Conservation (phyloP, 169 alveolate genomes). For the Plasmodium gaboni region DNA sequence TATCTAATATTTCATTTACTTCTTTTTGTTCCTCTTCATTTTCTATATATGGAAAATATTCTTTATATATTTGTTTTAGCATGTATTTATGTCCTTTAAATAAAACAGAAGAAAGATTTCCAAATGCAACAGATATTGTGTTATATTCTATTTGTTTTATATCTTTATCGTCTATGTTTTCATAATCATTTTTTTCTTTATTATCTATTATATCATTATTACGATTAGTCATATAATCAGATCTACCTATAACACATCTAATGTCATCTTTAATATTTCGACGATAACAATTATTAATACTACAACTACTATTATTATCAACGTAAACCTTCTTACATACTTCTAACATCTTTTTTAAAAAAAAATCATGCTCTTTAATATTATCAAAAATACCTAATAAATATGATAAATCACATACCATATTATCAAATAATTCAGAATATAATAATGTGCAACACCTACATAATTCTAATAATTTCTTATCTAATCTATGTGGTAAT, state of each 20-base stretch:
- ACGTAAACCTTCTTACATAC: conserved; percentile 45
- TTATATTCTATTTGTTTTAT: conserved; percentile 69
- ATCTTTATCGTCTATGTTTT: background rate
- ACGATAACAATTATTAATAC: conserved; percentile 2
- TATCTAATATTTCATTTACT: conserved; percentile 22
- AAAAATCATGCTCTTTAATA: conserved; percentile 24
- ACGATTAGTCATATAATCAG: conserved; percentile 48
- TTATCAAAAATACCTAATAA: conserved; percentile 19
- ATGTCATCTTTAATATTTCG: conserved; percentile 47
- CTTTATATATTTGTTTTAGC: conserved; percentile 39
- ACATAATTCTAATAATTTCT: conserved; percentile 21
- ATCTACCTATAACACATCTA: conserved; percentile 68
- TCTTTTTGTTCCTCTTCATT: conserved; percentile 5
- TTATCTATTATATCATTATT: background rate
- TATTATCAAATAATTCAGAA: conserved; percentile 53
- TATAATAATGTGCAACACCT: conserved; percentile 34
- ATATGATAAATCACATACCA: conserved; percentile 66
- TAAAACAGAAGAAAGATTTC: conserved; percentile 25
- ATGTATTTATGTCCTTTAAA: conserved; percentile 67
- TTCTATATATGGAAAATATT: conserved; percentile 35
- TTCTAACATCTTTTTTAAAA: conserved; percentile 22
- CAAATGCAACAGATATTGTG: conserved; percentile 73
- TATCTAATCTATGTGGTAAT: conserved; percentile 32
- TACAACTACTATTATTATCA: conserved; percentile 9
- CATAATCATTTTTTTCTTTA: too few species aligned